These are phyloP conservation scores for Blastobotrys attinorum DNA, from an alignment of 805 yeast genomes.

Conservation along the genomic window DNA sequence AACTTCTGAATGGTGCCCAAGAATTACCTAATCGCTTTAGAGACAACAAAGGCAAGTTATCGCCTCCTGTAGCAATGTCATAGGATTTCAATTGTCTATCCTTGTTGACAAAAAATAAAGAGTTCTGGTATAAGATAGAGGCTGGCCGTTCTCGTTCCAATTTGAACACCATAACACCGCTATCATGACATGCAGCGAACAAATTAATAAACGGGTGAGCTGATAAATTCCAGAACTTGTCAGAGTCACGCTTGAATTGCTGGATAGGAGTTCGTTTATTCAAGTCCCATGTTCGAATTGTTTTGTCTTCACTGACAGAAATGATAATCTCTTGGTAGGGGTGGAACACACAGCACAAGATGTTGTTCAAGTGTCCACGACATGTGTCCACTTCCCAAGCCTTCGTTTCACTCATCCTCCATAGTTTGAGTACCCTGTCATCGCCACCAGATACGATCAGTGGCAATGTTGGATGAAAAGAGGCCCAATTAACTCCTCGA, in stretches of 20 bases:
- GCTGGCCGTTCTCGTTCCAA: constrained; percentile 97
- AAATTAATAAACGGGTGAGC: constrained; percentile 86
- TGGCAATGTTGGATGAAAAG: constrained; percentile 95
- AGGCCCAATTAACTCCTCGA: constrained; percentile 97
- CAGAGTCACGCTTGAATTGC: constrained; percentile 88
- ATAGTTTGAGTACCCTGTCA: constrained; percentile 87
- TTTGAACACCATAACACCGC: constrained; percentile 97
- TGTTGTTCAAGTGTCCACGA: constrained; percentile 94
- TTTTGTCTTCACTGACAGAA: constrained; percentile 93
- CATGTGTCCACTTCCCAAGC: constrained; percentile 99
- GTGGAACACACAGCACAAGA: constrained; percentile 82
- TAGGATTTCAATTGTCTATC: constrained; percentile 82
- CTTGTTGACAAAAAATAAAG: constrained; percentile 64
- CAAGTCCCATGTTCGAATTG: constrained; percentile 94
- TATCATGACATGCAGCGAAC: constrained; percentile 94
- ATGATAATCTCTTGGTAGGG: constrained; percentile 87
- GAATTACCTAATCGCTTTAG: constrained; percentile 77
- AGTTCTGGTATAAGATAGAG: constrained; percentile 62
- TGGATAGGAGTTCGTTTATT: constrained; percentile 89
- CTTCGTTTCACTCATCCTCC: constrained; percentile 96
- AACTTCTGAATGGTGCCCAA: constrained; percentile 77
- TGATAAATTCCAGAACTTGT: constrained; percentile 88
- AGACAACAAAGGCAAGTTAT: constrained; percentile 71
- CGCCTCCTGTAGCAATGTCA: constrained; percentile 56
- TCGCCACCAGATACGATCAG: constrained; percentile 93